phyloP scores from a whole-genome alignment of 257 asterid species.

The Solanum dulcamara region DNA sequence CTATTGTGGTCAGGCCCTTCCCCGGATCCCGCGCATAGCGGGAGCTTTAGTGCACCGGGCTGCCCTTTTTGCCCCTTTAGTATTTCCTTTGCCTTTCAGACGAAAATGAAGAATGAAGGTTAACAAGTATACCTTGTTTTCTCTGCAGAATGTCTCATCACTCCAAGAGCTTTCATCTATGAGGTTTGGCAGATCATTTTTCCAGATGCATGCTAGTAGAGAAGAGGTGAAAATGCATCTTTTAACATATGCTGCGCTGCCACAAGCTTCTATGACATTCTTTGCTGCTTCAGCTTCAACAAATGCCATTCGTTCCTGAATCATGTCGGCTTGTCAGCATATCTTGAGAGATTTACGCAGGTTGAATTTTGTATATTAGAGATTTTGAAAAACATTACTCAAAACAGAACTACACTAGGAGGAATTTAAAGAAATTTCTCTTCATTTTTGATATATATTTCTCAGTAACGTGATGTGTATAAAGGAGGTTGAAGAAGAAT shows the following conservation, averaged over 20 bases:
- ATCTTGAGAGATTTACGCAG: background rate
- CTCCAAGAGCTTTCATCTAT: slow-evolving; percentile 23
- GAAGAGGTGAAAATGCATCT: slow-evolving; percentile 26
- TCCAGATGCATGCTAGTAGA: slow-evolving; percentile 23
- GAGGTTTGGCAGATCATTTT: background rate
- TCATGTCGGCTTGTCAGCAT: background rate
- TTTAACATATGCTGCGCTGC: slow-evolving; percentile 8
- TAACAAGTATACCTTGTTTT: slow-evolving; percentile 7
- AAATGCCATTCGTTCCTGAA: slow-evolving; percentile 21
- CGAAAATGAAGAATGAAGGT: background rate
- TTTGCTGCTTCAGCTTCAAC: slow-evolving; percentile 27
- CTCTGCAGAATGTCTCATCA: slow-evolving; percentile 19
- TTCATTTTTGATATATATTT: background rate
- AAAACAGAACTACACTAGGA: background rate
- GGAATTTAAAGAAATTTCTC: background rate
- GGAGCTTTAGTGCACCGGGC: too few relatives aligned
- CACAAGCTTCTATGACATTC: slow-evolving; percentile 24
- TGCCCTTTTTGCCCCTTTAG: too few relatives aligned
- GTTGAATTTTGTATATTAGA: background rate
- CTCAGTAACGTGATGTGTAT: background rate
- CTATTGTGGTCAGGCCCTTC: too few relatives aligned
- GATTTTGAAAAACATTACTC: background rate
- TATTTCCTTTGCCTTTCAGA: background rate
- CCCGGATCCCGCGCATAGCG: too few relatives aligned
- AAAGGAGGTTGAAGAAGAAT: background rate